phyloP scores from a whole-genome alignment of 148 eudicot species.

The Fagopyrum homotropicum region DNA sequence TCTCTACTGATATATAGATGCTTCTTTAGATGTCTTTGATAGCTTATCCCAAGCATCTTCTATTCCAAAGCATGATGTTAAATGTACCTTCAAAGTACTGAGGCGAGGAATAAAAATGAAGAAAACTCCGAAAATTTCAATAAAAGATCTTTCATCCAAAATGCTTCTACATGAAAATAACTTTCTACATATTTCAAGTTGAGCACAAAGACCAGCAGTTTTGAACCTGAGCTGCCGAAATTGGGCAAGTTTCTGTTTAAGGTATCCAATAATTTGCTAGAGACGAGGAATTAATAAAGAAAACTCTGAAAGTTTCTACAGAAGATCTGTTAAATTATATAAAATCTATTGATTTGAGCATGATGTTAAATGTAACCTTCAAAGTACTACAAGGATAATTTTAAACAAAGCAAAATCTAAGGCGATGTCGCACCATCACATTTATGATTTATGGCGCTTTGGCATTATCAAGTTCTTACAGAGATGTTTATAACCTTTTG shows the following conservation, averaged over 20 bases:
- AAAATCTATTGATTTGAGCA: neutral
- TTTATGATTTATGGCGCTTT: neutral
- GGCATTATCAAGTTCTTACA: neutral
- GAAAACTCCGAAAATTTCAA: neutral
- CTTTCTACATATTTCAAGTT: neutral
- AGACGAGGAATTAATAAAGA: neutral
- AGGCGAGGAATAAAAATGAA: neutral
- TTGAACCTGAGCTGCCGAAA: neutral
- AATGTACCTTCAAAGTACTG: too few relatives aligned
- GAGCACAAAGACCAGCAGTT: neutral
- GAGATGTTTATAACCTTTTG: neutral
- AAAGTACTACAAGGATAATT: neutral
- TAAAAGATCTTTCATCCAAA: neutral
- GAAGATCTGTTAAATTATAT: neutral
- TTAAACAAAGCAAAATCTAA: neutral
- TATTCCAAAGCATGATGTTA: neutral
- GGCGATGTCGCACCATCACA: neutral
- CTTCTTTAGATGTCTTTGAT: neutral
- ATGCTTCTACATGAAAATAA: neutral
- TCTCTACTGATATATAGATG: neutral
- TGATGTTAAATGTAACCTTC: neutral
- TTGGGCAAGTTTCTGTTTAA: neutral
- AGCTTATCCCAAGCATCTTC: neutral
- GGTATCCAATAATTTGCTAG: neutral
- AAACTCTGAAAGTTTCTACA: neutral